Evolutionary conservation across 768 basidiomycete species (phyloP).

Genomic region (Suillus tomentosus): DNA sequence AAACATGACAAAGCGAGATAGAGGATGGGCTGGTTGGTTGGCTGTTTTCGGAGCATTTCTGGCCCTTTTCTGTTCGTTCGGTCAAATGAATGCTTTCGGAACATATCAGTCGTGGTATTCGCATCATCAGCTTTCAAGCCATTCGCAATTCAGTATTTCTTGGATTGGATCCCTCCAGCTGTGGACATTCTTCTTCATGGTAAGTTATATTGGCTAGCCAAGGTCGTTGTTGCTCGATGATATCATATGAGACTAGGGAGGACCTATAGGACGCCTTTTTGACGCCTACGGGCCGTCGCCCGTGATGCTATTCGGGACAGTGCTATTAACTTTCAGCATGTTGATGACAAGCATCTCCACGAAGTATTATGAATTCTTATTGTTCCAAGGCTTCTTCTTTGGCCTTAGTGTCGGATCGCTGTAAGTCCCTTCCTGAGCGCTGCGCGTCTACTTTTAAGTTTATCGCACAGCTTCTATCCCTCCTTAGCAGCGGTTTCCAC

Average conservation of each 20-base stretch:
- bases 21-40: slow-evolving; percentile 41
- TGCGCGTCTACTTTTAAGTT: slow-evolving; percentile 14
- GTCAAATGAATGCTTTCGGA: slow-evolving; percentile 72
- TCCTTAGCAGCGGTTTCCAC: slow-evolving; percentile 66
- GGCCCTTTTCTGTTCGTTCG: slow-evolving; percentile 69
- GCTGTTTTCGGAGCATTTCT: slow-evolving; percentile 66
- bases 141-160: slow-evolving; percentile 58
- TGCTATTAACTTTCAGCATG: slow-evolving; percentile 51
- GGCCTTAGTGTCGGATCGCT: slow-evolving; percentile 65
- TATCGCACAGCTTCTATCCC: slow-evolving; percentile 63
- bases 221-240: slow-evolving; percentile 11
- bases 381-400: slow-evolving; percentile 65
- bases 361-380: slow-evolving; percentile 60
- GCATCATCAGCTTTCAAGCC: slow-evolving; percentile 53
- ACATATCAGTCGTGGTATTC: slow-evolving; percentile 72
- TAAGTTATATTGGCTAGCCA: slow-evolving; percentile 33
- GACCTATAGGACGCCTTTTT: slow-evolving; percentile 59
- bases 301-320: slow-evolving; percentile 53
- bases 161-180: slow-evolving; percentile 75
- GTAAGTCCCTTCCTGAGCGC: slow-evolving; percentile 40
- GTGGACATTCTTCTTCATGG: slow-evolving; percentile 70
- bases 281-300: slow-evolving; percentile 60
- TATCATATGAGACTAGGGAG: slow-evolving; percentile 46
- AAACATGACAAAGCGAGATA: slow-evolving; percentile 20
- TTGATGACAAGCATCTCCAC: slow-evolving; percentile 61